Evolutionary conservation across 1,284 basidiomycete genomes (phyloP).

Genomic region (Rhizoctonia solani): DNA sequence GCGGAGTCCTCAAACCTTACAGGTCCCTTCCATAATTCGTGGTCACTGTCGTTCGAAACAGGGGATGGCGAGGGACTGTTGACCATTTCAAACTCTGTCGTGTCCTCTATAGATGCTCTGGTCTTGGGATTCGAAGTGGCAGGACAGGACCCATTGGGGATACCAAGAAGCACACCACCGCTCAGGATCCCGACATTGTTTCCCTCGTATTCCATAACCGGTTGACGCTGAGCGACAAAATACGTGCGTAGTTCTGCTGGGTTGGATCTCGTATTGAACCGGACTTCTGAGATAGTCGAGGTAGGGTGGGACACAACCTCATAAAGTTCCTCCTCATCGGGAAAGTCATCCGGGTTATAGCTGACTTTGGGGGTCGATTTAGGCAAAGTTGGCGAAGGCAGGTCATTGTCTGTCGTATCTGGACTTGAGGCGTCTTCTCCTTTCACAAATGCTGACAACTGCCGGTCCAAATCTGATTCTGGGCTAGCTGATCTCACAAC

Average conservation of each 20-base stretch:
- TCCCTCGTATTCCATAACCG: conserved; percentile 26
- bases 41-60: conserved; percentile 15
- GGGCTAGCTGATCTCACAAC: not conserved
- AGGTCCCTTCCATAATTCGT: conserved; percentile 27
- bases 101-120: not conserved
- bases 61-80: conserved; percentile 12
- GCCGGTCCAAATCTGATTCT: conserved; percentile 19
- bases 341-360: not conserved
- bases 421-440: not conserved
- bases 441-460: conserved; percentile 21
- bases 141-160: not conserved
- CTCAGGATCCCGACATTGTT: conserved; percentile 31
- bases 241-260: conserved; percentile 22
- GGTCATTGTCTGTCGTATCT: not conserved
- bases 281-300: conserved; percentile 2
- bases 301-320: conserved; percentile 16
- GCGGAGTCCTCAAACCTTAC: conserved; percentile 28
- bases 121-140: not conserved
- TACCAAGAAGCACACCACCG: conserved; percentile 26
- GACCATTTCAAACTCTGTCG: conserved; percentile 7
- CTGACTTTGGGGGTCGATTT: not conserved
- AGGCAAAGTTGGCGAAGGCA: not conserved
- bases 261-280: not conserved
- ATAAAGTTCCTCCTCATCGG: conserved; percentile 30
- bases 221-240: conserved; percentile 18